These are phyloP conservation scores for Kwoniella sp. DNA, from an alignment of 768 basidiomycete species.

Conservation along the genomic window DNA sequence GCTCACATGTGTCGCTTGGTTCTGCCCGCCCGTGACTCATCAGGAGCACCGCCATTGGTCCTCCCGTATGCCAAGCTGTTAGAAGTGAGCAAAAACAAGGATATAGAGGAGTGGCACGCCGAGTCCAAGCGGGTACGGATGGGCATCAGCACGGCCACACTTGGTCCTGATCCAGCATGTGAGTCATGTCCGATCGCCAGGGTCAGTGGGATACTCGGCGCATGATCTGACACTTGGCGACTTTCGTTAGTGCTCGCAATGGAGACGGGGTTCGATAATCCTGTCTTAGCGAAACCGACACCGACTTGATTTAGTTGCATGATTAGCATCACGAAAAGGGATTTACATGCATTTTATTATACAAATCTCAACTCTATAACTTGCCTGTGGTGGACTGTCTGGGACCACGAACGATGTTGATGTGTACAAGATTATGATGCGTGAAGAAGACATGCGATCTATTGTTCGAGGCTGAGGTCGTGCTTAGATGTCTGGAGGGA, in stretches of 20 bases:
- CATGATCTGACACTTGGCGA: too few relatives aligned
- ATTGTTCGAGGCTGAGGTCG: too few relatives aligned
- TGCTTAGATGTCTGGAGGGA: slow-evolving; percentile 25
- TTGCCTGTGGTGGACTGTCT: not conserved
- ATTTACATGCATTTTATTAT: not conserved
- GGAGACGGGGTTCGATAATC: not conserved
- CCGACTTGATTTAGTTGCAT: too few relatives aligned
- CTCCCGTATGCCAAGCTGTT: not conserved
- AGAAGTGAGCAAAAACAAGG: not conserved
- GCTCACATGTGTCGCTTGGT: not conserved
- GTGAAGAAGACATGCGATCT: too few relatives aligned
- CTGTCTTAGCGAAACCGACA: not conserved
- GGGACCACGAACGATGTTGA: not conserved
- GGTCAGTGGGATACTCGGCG: too few relatives aligned
- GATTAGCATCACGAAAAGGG: too few relatives aligned
- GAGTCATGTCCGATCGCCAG: not conserved
- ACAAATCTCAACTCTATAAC: not conserved
- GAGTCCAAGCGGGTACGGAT: slow-evolving; percentile 10
- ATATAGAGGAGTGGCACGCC: slow-evolving; percentile 3
- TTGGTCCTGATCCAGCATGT: slow-evolving; percentile 9
- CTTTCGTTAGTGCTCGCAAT: not conserved
- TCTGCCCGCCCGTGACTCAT: not conserved
- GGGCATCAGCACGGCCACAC: slow-evolving; percentile 13
- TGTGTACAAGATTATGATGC: too few relatives aligned
- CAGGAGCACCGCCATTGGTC: not conserved